These are phyloP conservation scores for Ascochyta pisi DNA, from an alignment of 2,329 filamentous ascomycete genomes.

Conservation along the genomic window DNA sequence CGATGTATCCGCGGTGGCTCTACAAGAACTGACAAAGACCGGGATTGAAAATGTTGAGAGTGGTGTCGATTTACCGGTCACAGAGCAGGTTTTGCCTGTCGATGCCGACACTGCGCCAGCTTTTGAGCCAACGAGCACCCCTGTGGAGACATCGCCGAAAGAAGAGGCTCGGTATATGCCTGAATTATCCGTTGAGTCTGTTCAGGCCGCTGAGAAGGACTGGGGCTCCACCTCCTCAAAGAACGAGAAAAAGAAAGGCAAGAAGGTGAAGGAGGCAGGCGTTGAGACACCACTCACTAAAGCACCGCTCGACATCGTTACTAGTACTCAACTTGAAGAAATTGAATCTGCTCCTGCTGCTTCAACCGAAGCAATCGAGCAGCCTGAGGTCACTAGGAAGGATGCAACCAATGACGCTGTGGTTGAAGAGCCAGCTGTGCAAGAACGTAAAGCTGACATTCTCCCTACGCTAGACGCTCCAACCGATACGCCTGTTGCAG, in stretches of 20 bases:
- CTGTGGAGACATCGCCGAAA: not conserved
- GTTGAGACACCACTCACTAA: slow-evolving; percentile 16
- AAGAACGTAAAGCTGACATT: not conserved
- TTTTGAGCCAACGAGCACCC: not conserved
- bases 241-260: slow-evolving; percentile 28
- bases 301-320: slow-evolving; percentile 10
- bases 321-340: not conserved
- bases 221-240: slow-evolving; percentile 17
- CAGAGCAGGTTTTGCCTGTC: not conserved
- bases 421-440: not conserved
- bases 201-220: slow-evolving; percentile 7
- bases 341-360: not conserved
- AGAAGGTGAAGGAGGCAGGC: slow-evolving; percentile 24
- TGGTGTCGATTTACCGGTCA: not conserved
- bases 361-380: not conserved
- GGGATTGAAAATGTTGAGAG: not conserved
- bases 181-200: slow-evolving; percentile 22
- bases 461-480: not conserved
- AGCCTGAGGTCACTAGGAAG: slow-evolving; percentile 1
- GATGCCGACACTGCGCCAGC: not conserved
- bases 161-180: slow-evolving; percentile 6
- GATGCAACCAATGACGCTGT: not conserved
- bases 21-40: not conserved
- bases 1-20: not conserved
- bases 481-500: not conserved